Evolutionary conservation across 352 stramenopile species (phyloP), one percentile per base, ranked within the genome.

Genomic region (Phytophthora constricta): DNA sequence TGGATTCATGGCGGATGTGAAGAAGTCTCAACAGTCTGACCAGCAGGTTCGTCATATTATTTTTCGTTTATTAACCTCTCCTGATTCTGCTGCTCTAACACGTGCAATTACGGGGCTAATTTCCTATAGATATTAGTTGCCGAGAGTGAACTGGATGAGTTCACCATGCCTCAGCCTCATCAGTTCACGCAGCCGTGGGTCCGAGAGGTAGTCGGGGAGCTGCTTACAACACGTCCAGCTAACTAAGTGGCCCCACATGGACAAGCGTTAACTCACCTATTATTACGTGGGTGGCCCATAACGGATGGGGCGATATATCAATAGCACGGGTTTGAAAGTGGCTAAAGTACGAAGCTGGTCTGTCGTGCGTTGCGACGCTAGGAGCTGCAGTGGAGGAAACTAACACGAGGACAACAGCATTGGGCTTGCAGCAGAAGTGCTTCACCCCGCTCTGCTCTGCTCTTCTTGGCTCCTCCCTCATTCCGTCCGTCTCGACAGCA

Each of bases 161-260:
- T 82, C 46, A 77, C 55, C 39, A 66, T 91, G 13, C 85, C 83
- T 0, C 76, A 80, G 41, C 54, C 83, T 5, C 76, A 89, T 17
- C 76, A 91, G 55, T 93, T 93, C 55, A 72, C 72, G 20, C 85
- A 93, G 65, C 81, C 83, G 4, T 93, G 85, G 85, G 83, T 91
- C 58, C 81, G 82, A 10, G 82, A 75, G 23, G 67, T 73, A 14
- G 62, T 79, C 45, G 37, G 58, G 0, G 66, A 79, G 23, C 49
- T 76, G 28, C 62, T 75, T 23, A 76, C 70, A 25, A 68, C 66
- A 45, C 62, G 66, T 22, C 31, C 66, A 2, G 50, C 46, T 3
- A 72, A 73, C 43, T 76, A 49, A 60, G 33, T 1, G 31, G 31
- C 9, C n/a, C 31, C 27, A 45, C 31, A 48, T 16, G 5, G 11